Evolutionary conservation across 2,329 filamentous ascomycete species (phyloP).

Genomic region (Ascomycota sp.): DNA sequence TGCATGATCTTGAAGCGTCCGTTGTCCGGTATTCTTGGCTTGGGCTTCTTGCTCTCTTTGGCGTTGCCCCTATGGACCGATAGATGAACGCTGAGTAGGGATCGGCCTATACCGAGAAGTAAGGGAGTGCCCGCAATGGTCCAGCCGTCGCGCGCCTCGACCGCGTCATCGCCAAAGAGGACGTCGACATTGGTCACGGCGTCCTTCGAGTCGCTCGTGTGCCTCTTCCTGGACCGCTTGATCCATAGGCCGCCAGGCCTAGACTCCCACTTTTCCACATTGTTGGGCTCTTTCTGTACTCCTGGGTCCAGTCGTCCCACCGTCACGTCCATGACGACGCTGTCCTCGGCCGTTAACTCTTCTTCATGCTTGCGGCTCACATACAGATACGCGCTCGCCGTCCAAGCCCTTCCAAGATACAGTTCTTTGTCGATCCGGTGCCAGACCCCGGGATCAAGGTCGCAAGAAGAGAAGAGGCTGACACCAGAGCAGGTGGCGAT

Average conservation of each 20-base stretch:
- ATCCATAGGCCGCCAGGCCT: conserved; percentile 66
- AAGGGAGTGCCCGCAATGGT: conserved; percentile 54
- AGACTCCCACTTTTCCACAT: conserved; percentile 55
- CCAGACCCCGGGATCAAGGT: conserved; percentile 52
- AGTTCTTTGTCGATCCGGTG: conserved; percentile 78
- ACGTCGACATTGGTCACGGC: conserved; percentile 70
- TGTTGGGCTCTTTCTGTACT: conserved; percentile 22
- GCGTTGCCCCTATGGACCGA: conserved; percentile 57
- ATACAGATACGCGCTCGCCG: conserved; percentile 60
- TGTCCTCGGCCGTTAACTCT: conserved; percentile 53
- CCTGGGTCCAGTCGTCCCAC: conserved; percentile 54
- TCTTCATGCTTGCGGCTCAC: conserved; percentile 72
- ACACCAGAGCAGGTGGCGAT: conserved; percentile 56
- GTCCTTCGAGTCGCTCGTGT: conserved; percentile 53
- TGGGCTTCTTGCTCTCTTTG: conserved; percentile 43
- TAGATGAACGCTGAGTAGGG: conserved; percentile 50
- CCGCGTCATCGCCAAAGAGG: conserved; percentile 75
- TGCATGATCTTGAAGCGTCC: conserved; percentile 97
- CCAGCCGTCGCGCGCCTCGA: conserved; percentile 79
- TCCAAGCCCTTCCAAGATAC: conserved; percentile 55
- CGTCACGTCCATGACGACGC: conserved; percentile 59
- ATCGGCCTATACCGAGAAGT: conserved; percentile 41
- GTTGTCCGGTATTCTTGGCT: conserved; percentile 63
- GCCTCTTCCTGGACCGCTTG: conserved; percentile 48
- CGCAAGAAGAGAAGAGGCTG: conserved; percentile 57